Conservation (phyloP, 257 asterid genomes). For the Knoxia roxburghii region DNA sequence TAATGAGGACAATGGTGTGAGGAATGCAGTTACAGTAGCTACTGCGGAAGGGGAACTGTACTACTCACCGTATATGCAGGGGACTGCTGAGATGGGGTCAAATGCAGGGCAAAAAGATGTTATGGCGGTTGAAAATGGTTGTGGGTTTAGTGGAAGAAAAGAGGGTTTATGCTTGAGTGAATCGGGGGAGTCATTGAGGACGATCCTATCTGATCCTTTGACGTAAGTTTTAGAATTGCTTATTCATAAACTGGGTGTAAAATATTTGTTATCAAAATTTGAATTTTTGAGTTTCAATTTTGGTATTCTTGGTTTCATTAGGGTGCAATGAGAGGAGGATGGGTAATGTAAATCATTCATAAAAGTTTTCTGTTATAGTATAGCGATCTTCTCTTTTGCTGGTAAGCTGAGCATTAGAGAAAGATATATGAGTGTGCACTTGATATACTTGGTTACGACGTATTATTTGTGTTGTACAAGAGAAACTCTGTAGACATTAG, state of each 20-base stretch:
- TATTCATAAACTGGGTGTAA: neutral
- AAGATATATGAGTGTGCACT: no score
- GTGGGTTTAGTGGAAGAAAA: constrained; percentile 75
- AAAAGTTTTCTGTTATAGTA: neutral
- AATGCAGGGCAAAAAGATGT: constrained; percentile 53
- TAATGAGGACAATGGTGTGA: constrained; percentile 36
- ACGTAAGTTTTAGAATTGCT: constrained; percentile 43
- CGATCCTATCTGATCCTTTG: constrained; percentile 74
- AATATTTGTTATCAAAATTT: neutral
- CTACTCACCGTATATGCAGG: constrained; percentile 49
- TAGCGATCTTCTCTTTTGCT: neutral
- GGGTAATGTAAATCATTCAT: neutral
- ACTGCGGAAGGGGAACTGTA: constrained; percentile 41
- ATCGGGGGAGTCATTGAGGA: constrained; percentile 66
- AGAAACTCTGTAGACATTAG: neutral
- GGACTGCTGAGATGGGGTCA: constrained; percentile 51
- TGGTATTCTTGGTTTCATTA: neutral
- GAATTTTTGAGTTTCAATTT: neutral
- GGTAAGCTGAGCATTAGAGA: neutral
- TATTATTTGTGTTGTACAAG: neutral
- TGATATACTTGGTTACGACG: neutral
- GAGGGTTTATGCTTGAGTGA: constrained; percentile 49
- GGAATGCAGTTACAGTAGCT: constrained; percentile 40
- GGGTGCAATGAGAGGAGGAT: neutral
- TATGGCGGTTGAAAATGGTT: constrained; percentile 40